Evolutionary conservation across 1,284 basidiomycete species (phyloP).

Genomic region (Ceratobasidium sp.): DNA sequence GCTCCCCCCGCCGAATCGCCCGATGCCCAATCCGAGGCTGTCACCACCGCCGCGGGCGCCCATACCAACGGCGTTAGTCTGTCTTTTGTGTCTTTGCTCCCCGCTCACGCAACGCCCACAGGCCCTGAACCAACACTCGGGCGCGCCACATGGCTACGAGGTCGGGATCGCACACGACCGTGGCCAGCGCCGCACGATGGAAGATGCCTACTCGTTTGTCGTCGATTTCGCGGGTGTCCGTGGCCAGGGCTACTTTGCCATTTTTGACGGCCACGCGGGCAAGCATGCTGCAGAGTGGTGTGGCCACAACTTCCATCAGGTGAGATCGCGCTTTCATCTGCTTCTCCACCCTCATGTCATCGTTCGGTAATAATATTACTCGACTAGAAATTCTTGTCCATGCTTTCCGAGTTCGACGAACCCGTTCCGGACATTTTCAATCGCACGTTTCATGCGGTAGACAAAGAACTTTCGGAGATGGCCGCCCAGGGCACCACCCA

Average conservation of each 20-base stretch:
- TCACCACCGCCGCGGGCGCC: conserved; percentile 75
- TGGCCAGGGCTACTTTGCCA: conserved; percentile 97
- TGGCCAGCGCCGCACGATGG: conserved; percentile 94
- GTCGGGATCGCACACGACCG: conserved; percentile 94
- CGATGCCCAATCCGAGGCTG: conserved; percentile 81
- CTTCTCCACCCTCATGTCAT: neutral
- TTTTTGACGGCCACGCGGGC: conserved; percentile 99
- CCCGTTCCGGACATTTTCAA: conserved; percentile 92
- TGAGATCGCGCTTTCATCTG: conserved; percentile 56
- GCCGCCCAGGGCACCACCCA: conserved; percentile 91
- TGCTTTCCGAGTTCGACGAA: conserved; percentile 59
- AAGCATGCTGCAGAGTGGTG: conserved; percentile 99
- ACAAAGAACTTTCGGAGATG: conserved; percentile 82
- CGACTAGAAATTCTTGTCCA: conserved; percentile 60
- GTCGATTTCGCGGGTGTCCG: conserved; percentile 91
- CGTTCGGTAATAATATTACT: neutral
- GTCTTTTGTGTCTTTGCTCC: conserved; percentile 10
- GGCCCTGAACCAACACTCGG: conserved; percentile 59
- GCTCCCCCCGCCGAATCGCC: conserved; percentile 42
- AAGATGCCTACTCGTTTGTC: conserved; percentile 96
- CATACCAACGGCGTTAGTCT: conserved; percentile 80
- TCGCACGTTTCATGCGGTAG: conserved; percentile 92
- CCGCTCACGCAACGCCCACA: conserved; percentile 59
- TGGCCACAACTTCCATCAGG: conserved; percentile 94
- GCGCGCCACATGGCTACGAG: conserved; percentile 72